Evolutionary conservation across 306 rosid genomes (phyloP).

Genomic region (Cucumis hystrix): DNA sequence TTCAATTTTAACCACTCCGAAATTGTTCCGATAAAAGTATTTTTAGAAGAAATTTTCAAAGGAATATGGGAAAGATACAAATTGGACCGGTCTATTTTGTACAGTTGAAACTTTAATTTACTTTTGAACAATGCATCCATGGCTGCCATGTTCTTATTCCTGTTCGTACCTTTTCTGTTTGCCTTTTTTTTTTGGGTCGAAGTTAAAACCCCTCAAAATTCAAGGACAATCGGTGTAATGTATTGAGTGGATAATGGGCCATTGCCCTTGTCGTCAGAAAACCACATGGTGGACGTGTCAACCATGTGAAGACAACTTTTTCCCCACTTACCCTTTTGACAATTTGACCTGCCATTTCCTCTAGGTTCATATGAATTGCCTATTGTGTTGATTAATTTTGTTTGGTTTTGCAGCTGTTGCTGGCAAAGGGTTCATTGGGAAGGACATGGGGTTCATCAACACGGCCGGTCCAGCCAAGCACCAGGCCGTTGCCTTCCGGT

Average conservation of each 20-base stretch:
- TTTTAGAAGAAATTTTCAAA: background rate
- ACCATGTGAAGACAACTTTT: background rate
- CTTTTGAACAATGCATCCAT: background rate
- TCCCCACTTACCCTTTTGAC: background rate
- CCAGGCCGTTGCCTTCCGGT: slow-evolving; percentile 83
- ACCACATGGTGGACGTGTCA: background rate
- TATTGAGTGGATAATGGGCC: background rate
- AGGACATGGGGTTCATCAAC: slow-evolving; percentile 57
- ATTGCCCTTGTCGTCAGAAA: background rate
- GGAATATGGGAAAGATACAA: too few relatives aligned
- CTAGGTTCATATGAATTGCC: background rate
- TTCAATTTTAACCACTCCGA: background rate
- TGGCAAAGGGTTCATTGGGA: slow-evolving; percentile 84
- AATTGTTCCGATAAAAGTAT: background rate
- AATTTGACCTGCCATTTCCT: background rate
- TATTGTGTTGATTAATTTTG: background rate
- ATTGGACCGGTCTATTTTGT: too few relatives aligned
- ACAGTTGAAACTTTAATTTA: background rate
- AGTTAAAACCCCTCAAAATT: background rate
- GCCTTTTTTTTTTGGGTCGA: background rate
- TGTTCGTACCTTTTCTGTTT: background rate
- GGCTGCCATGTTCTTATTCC: background rate
- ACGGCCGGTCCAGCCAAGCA: slow-evolving; percentile 70
- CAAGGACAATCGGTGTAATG: background rate
- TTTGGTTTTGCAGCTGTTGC: slow-evolving; percentile 41